Evolutionary conservation across 176 grass and related monocot genomes (phyloP).

Genomic region (barley (Hordeum vulgare)): DNA sequence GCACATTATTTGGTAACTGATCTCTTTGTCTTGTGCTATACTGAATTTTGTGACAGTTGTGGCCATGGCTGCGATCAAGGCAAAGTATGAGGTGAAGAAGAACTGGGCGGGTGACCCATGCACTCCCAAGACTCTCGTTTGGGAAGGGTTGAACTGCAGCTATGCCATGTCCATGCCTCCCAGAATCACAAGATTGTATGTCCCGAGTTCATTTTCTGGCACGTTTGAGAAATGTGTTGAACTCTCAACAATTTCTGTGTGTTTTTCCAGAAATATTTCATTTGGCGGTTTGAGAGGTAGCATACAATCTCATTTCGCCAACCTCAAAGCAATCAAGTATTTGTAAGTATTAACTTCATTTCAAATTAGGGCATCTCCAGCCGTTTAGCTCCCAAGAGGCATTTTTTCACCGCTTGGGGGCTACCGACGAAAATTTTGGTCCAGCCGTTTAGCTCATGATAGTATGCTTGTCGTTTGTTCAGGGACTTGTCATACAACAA

Average conservation of each 20-base stretch:
- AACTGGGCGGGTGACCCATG: conserved; percentile 54
- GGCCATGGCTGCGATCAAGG: conserved; percentile 38
- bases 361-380: too few relatives aligned
- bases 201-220: too few relatives aligned
- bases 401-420: too few relatives aligned
- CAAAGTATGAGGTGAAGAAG: conserved; percentile 32
- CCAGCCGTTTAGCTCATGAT: too few relatives aligned
- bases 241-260: too few relatives aligned
- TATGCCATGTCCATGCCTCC: conserved; percentile 31
- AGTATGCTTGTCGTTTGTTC: not conserved
- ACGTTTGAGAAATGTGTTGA: too few relatives aligned
- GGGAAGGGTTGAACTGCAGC: conserved; percentile 32
- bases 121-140: conserved; percentile 19
- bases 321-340: conserved; percentile 33
- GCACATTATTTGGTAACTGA: too few relatives aligned
- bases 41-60: conserved; percentile 6
- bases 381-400: too few relatives aligned
- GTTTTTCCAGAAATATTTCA: conserved; percentile 47
- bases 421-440: too few relatives aligned
- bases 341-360: too few relatives aligned
- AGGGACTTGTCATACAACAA: conserved; percentile 72
- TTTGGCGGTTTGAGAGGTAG: conserved; percentile 29
- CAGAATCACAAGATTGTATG: conserved; percentile 56
- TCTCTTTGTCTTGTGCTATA: not conserved
- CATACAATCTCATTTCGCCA: conserved; percentile 41